Percentiles rank a stretch among this genome's conserved stretches.
Conservation (phyloP, 2,329 filamentous ascomycete genomes). For the Ambrosiella cleistominuta region DNA sequence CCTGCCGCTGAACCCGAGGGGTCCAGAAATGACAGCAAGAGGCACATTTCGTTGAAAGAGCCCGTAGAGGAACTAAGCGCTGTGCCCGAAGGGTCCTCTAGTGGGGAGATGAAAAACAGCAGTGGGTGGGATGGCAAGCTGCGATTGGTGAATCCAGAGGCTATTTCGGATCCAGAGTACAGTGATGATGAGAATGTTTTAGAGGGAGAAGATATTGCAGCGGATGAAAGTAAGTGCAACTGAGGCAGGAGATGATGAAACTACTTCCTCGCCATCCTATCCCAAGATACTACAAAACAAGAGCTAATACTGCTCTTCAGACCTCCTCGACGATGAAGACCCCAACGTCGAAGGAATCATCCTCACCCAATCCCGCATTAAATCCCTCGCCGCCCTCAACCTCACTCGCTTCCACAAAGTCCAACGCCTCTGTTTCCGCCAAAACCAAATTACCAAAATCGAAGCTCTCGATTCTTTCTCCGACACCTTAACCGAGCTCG, state of each 20-base stretch:
- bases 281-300: not conserved
- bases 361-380: slow-evolving; percentile 71
- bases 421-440: slow-evolving; percentile 68
- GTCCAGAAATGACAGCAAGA: not conserved
- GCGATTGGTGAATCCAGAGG: slow-evolving; percentile 62
- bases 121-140: slow-evolving; percentile 76
- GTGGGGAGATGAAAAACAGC: slow-evolving; percentile 36
- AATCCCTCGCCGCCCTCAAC: slow-evolving; percentile 58
- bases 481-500: slow-evolving; percentile 59
- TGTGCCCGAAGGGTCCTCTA: slow-evolving; percentile 20
- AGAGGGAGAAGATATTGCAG: slow-evolving; percentile 55
- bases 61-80: slow-evolving; percentile 16
- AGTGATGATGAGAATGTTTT: slow-evolving; percentile 54
- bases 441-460: slow-evolving; percentile 74
- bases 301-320: slow-evolving; percentile 21
- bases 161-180: slow-evolving; percentile 69
- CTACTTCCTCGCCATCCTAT: too few species aligned
- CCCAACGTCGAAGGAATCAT: slow-evolving; percentile 60
- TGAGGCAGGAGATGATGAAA: too few species aligned
- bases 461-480: slow-evolving; percentile 53
- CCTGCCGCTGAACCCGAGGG: slow-evolving; percentile 5
- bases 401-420: slow-evolving; percentile 69
- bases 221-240: slow-evolving; percentile 52
- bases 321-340: slow-evolving; percentile 43
- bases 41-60: slow-evolving; percentile 33